Conservation (phyloP, 73 alveolate genomes). For the Uronychia setigera region DNA sequence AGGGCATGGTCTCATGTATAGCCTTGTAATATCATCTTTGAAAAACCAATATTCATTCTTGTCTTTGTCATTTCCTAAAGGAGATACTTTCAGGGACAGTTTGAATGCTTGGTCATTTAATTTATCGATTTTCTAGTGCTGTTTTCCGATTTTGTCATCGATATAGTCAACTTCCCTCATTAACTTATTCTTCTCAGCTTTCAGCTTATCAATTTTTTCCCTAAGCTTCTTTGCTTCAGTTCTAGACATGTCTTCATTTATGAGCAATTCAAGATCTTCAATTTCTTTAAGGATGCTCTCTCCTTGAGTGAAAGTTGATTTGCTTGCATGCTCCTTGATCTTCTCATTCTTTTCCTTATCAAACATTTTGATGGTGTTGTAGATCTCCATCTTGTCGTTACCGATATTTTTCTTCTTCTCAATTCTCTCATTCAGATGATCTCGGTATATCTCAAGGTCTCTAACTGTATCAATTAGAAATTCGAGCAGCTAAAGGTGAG, state of each 20-base stretch:
- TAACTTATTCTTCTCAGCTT: constrained; percentile 52
- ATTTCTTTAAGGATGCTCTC: constrained; percentile 52
- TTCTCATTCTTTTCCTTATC: constrained; percentile 47
- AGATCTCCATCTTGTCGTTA: constrained; percentile 56
- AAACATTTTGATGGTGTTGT: constrained; percentile 52
- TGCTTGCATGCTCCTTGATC: constrained; percentile 33
- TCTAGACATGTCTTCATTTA: constrained; percentile 35
- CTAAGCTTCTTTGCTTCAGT: constrained; percentile 41
- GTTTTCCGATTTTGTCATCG: constrained; percentile 52
- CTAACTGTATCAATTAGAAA: constrained; percentile 27
- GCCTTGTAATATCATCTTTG: constrained; percentile 61
- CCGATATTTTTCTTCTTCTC: constrained; percentile 56
- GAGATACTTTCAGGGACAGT: constrained; percentile 49
- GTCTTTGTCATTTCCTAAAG: constrained; percentile 62
- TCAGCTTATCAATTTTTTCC: constrained; percentile 24
- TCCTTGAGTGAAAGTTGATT: constrained; percentile 22
- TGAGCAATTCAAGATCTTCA: constrained; percentile 38
- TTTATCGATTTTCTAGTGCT: constrained; percentile 46
- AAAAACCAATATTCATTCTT: constrained; percentile 67
- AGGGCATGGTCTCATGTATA: constrained; percentile 42
- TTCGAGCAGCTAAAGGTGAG: constrained; percentile 1
- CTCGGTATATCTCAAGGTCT: constrained; percentile 49
- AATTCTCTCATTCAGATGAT: constrained; percentile 33
- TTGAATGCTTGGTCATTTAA: constrained; percentile 49
- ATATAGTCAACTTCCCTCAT: constrained; percentile 27